Conservation (phyloP, 2,329 filamentous ascomycete genomes). For the Epichloe uncinata region DNA sequence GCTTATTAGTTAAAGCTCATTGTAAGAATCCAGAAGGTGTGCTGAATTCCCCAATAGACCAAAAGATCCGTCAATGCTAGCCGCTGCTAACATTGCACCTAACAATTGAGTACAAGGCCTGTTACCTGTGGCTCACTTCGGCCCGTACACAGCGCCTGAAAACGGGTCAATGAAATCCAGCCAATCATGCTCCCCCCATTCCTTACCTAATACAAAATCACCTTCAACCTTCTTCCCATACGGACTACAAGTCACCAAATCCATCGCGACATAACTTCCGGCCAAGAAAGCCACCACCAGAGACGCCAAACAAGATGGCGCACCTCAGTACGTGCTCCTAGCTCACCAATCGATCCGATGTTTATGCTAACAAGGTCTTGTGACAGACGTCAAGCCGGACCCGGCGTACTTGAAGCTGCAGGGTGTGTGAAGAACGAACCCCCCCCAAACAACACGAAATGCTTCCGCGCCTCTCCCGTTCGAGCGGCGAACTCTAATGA, state of each 20-base stretch:
- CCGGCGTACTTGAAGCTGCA: slow-evolving; percentile 28
- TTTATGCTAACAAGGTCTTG: slow-evolving; percentile 13
- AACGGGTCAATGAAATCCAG: background rate
- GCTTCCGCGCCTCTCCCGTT: background rate
- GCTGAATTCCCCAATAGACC: too few species aligned
- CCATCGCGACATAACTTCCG: slow-evolving; percentile 11
- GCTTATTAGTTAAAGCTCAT: too few species aligned
- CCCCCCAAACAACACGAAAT: background rate
- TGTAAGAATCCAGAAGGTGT: too few species aligned
- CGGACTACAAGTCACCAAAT: background rate
- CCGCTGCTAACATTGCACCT: too few species aligned
- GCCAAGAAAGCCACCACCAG: slow-evolving; percentile 9
- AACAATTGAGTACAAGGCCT: too few species aligned
- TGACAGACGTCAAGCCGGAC: slow-evolving; percentile 27
- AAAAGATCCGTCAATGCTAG: too few species aligned
- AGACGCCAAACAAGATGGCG: slow-evolving; percentile 23
- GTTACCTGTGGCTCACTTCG: too few species aligned
- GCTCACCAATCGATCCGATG: background rate
- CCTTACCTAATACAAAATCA: slow-evolving; percentile 6
- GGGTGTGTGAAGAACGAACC: slow-evolving; percentile 15
- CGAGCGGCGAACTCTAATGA: slow-evolving; percentile 11
- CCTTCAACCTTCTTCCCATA: background rate
- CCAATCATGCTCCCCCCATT: background rate
- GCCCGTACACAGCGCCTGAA: too few species aligned
- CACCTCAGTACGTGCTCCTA: slow-evolving; percentile 21